Conservation (phyloP, 345 rosid genomes). For the Eucalyptus grandis region DNA sequence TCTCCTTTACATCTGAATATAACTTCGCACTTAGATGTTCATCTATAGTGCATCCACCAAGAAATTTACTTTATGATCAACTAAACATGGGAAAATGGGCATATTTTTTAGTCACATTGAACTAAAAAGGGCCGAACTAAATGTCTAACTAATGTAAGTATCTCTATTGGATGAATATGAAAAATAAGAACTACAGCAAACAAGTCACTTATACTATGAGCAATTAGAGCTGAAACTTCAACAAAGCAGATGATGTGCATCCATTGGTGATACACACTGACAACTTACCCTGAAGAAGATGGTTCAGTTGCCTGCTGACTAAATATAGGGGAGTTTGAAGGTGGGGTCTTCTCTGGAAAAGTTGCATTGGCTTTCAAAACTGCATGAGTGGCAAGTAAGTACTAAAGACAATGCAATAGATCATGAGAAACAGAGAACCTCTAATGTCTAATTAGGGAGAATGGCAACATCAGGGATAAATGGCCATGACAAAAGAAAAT, state of each 20-base stretch:
- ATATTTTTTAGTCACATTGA: not conserved
- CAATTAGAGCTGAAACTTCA: not conserved
- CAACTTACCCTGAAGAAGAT: constrained; percentile 55
- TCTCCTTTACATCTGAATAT: not conserved
- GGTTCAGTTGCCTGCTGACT: constrained; percentile 67
- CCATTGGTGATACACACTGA: not conserved
- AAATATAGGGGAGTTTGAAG: constrained; percentile 46
- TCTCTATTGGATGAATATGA: not conserved
- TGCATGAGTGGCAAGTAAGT: constrained; percentile 15
- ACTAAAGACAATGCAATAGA: not conserved
- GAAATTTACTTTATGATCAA: not conserved
- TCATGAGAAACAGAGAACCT: not conserved
- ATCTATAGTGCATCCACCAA: not conserved
- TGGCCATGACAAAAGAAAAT: not conserved
- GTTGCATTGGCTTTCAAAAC: constrained; percentile 77
- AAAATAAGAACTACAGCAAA: not conserved
- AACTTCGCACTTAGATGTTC: not conserved
- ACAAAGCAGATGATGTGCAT: not conserved
- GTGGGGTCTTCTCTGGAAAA: constrained; percentile 55
- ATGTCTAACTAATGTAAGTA: not conserved
- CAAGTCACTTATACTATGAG: not conserved
- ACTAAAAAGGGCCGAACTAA: not conserved
- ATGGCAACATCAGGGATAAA: not conserved
- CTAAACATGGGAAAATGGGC: not conserved
- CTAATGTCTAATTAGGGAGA: not conserved